Conservation (phyloP, 108 stramenopile genomes). For the Craspedostauros australis region DNA sequence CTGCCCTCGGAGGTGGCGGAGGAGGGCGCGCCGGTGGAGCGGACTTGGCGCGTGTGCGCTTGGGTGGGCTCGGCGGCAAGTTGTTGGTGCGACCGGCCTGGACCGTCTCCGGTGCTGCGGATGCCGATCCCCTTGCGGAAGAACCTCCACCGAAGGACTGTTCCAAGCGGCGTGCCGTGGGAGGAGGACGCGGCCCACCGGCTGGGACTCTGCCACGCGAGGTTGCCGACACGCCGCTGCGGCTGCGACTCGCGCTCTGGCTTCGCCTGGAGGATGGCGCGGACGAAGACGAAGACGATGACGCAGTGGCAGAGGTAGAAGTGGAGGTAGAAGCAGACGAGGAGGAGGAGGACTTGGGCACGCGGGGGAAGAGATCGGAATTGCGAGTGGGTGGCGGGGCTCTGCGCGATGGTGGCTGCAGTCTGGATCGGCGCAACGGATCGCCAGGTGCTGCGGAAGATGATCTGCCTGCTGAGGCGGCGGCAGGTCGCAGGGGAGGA, state of each 20-base stretch:
- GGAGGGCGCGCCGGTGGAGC: conserved; percentile 7
- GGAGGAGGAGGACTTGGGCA: conserved; percentile 9
- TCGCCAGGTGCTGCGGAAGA: background rate
- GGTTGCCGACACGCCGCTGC: too few relatives aligned
- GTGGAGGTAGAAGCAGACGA: too few relatives aligned
- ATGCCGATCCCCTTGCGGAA: background rate
- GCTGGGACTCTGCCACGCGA: too few relatives aligned
- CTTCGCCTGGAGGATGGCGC: too few relatives aligned
- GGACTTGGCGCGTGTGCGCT: conserved; percentile 5
- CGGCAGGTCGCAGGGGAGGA: background rate
- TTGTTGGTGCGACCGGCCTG: background rate
- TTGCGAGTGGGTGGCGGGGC: conserved; percentile 2
- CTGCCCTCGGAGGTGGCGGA: conserved; percentile 1
- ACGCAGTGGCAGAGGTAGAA: too few relatives aligned
- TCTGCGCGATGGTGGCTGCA: background rate
- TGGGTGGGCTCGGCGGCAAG: background rate
- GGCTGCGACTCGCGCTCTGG: too few relatives aligned
- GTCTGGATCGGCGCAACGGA: background rate
- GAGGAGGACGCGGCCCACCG: conserved; percentile 14
- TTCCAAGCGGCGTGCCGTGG: conserved; percentile 18
- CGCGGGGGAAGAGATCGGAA: conserved; percentile 21
- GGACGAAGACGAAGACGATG: too few relatives aligned
- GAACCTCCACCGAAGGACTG: conserved; percentile 10
- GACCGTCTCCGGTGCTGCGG: background rate
- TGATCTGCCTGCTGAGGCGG: background rate